Conservation (phyloP, 2,329 filamentous ascomycete species). For the Hypoxylon sp. region DNA sequence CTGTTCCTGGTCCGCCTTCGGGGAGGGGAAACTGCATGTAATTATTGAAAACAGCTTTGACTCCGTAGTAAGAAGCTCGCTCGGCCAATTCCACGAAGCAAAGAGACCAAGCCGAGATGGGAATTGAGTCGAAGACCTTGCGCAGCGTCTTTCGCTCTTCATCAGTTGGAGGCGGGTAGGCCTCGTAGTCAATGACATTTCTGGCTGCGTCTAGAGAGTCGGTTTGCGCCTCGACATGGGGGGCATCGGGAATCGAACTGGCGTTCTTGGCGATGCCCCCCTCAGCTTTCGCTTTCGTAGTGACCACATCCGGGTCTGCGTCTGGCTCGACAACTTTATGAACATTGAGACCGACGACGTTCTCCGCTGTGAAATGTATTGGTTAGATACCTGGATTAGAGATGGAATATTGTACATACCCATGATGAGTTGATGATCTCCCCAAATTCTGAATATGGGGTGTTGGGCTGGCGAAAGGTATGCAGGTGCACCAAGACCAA, state of each 20-base stretch:
- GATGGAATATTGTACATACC: conserved; percentile 22
- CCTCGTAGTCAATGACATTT: conserved; percentile 46
- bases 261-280: background rate
- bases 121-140: conserved; percentile 62
- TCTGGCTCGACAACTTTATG: conserved; percentile 43
- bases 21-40: conserved; percentile 70
- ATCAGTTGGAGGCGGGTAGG: conserved; percentile 60
- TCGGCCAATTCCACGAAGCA: conserved; percentile 68
- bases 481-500: background rate
- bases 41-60: conserved; percentile 66
- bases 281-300: conserved; percentile 1
- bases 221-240: conserved; percentile 32
- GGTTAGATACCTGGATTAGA: background rate
- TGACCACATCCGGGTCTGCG: conserved; percentile 23
- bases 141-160: conserved; percentile 63
- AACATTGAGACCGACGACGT: conserved; percentile 37
- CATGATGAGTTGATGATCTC: conserved; percentile 25
- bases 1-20: conserved; percentile 55
- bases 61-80: conserved; percentile 68
- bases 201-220: conserved; percentile 29
- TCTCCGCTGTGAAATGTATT: conserved; percentile 33
- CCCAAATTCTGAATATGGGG: background rate
- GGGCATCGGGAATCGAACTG: conserved; percentile 2
- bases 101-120: conserved; percentile 62
- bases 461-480: conserved; percentile 15